Base-by-base conservation (phyloP, 345 rosid species). In the Orychophragmus violaceus region DNA sequence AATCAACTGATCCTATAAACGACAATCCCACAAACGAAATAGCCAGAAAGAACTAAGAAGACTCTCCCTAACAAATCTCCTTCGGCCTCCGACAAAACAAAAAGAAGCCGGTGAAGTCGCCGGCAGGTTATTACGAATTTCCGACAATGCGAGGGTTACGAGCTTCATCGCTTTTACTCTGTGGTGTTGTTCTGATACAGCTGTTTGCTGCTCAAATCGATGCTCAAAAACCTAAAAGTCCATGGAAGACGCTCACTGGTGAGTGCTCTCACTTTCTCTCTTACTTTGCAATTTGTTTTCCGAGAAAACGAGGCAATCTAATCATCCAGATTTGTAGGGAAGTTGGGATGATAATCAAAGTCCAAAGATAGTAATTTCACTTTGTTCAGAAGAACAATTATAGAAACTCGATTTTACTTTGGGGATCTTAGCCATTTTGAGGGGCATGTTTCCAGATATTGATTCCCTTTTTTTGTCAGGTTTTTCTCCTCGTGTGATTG, bases 241-340 rank as follows among this genome's bases (percentile, higher is more conserved):
- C 45, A 45, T 87, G 89, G 89, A 68, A 51, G 53, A 87, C 93
- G 7, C 77, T 84, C 30, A 68, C 50, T n/a, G 91, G 91, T 86
- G 22, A 24, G 76, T 64, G 16, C 28, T 37, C 39, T 51, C 53
- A n/a, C 74, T 70, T 9, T 35, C 33, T 35, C 29, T 55, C 29
- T 25, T 11, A 42, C 8, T 52, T 28, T 60, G 25, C 24, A 5
- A 18, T 4, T 39, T 2, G 23, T 3, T 46, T 30, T 22, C 48
- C 9, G 48, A 44, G 17, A 21, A 29, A 39, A 0, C n/a, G n/a
- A n/a, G n/a, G n/a, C n/a, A n/a, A n/a, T n/a, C n/a, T 27, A 27
- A 27, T 27, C 6, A 27, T 27, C n/a, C n/a, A n/a, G n/a, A n/a
- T n/a, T n/a, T n/a, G n/a, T n/a, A n/a, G n/a, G n/a, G n/a, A n/a